These are phyloP conservation scores for Ceraceosorus bombacis DNA, from an alignment of 1,284 basidiomycete species.

Conservation along the genomic window DNA sequence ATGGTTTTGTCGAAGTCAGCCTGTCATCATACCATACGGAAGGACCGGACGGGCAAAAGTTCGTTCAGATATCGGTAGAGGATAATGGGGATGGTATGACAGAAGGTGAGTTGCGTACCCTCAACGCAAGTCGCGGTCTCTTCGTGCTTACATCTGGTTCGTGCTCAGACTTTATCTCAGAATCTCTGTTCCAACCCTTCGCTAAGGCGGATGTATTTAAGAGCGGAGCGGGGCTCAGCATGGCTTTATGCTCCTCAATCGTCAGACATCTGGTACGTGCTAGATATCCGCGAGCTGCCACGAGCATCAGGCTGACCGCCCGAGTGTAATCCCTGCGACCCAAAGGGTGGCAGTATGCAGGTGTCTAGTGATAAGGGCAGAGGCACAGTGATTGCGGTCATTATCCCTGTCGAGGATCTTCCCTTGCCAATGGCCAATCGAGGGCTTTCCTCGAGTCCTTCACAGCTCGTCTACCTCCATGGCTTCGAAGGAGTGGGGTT, in stretches of 20 bases:
- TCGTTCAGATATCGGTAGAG: slow-evolving; percentile 18
- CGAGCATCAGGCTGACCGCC: background rate
- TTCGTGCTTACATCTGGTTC: background rate
- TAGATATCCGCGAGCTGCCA: background rate
- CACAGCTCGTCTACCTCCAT: slow-evolving; percentile 26
- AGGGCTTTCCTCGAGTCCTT: background rate
- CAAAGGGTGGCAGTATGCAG: slow-evolving; percentile 23
- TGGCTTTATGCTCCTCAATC: slow-evolving; percentile 22
- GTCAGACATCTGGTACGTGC: slow-evolving; percentile 17
- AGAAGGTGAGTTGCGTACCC: slow-evolving; percentile 5
- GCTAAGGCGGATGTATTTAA: slow-evolving; percentile 24
- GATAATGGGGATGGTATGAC: slow-evolving; percentile 35
- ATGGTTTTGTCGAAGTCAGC: slow-evolving; percentile 28
- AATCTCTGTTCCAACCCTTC: slow-evolving; percentile 28
- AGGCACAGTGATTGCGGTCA: slow-evolving; percentile 27
- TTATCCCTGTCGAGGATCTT: slow-evolving; percentile 21
- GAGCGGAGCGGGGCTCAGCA: slow-evolving; percentile 22
- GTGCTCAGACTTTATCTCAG: slow-evolving; percentile 20
- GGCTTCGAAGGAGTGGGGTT: slow-evolving; percentile 28
- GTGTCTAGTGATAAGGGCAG: slow-evolving; percentile 26
- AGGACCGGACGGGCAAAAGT: background rate
- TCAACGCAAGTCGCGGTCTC: background rate
- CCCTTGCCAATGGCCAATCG: slow-evolving; percentile 7
- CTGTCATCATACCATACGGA: slow-evolving; percentile 18
- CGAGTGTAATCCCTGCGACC: no score